Evolutionary conservation across 139 green algal genomes (phyloP).

Genomic region (Chlamydomonas eustigma): DNA sequence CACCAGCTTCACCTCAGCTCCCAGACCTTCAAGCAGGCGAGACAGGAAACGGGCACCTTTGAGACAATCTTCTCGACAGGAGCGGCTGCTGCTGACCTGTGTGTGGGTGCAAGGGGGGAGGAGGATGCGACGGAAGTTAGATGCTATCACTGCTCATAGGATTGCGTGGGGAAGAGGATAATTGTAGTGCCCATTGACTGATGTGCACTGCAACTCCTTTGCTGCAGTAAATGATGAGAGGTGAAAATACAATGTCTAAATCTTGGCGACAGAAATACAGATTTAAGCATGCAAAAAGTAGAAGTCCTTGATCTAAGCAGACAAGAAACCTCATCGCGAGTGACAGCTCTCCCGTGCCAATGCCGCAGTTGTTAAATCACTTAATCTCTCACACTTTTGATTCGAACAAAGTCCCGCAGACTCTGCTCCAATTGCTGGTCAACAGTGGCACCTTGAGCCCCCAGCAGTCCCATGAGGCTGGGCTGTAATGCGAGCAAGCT

Average conservation of each 20-base stretch:
- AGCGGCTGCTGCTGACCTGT: slow-evolving; percentile 59
- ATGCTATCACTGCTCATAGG: too few species aligned
- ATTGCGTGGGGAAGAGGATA: too few species aligned
- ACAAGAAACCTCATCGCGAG: too few species aligned
- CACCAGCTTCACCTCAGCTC: slow-evolving; percentile 75
- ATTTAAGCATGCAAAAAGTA: too few species aligned
- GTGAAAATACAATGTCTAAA: too few species aligned
- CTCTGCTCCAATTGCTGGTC: slow-evolving; percentile 54
- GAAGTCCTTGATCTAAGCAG: too few species aligned
- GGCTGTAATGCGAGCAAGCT: background rate
- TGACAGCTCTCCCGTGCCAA: background rate
- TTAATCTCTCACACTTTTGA: slow-evolving; percentile 37
- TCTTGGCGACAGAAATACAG: too few species aligned
- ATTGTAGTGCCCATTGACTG: too few species aligned
- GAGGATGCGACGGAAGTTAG: too few species aligned
- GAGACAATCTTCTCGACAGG: slow-evolving; percentile 77
- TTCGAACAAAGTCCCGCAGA: slow-evolving; percentile 79
- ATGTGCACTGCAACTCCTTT: too few species aligned
- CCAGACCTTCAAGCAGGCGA: slow-evolving; percentile 78
- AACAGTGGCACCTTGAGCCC: background rate
- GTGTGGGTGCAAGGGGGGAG: too few species aligned
- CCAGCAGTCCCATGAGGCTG: background rate
- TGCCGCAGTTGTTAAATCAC: background rate
- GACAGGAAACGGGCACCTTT: slow-evolving; percentile 84
- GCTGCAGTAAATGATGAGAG: too few species aligned